Base-by-base conservation (phyloP, 2,329 filamentous ascomycete species). In the Cladorrhinum sp. region DNA sequence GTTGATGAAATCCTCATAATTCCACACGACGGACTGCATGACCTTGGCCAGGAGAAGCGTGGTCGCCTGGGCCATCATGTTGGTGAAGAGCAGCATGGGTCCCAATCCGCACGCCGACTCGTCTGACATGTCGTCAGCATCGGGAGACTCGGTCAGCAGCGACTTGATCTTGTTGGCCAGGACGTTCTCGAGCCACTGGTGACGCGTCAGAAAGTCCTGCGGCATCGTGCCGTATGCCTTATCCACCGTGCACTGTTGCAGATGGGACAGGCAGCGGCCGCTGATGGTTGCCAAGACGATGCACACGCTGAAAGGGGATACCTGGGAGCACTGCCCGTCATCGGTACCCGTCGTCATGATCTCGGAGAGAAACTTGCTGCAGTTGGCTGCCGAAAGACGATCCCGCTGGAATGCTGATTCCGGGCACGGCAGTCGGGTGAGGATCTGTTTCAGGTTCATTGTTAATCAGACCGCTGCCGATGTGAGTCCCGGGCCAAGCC, bases 341-440 rank as follows among this genome's bases (percentile, higher is more conserved):
- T 58, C 55, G 50, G 64, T 61, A 50, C 67, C 66, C 59, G 54
- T 60, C 23, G 64, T 64, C 24, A 74, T 67, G 2, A 66, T 69
- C 33, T 75, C 73, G 1, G 69, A 62, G 4, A 76, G 65, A 50
- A 73, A 75, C 8, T 60, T 65, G 42, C 39, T 51, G 3, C 14
- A 28, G 2, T 69, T 59, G 3, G 69, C 30, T 33, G 30, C 30
- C 7, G 30, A 12, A 33, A 33, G 70, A 20, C 71, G 66, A 1
- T 68, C 71, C n/a, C 68, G 71, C 59, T 75, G 72, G 51, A 76
- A 77, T 9, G 72, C 70, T 5, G 66, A 59, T 33, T 77, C 74
- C 1, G 73, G 71, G 8, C 67, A 67, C 1, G 75, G 75, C 2
- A 76, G 69, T 6, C 74, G 70, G 10, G 73, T 75, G 18, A 59